Conservation (phyloP, 1,284 basidiomycete genomes). For the Microbotryomycetes sp. region DNA sequence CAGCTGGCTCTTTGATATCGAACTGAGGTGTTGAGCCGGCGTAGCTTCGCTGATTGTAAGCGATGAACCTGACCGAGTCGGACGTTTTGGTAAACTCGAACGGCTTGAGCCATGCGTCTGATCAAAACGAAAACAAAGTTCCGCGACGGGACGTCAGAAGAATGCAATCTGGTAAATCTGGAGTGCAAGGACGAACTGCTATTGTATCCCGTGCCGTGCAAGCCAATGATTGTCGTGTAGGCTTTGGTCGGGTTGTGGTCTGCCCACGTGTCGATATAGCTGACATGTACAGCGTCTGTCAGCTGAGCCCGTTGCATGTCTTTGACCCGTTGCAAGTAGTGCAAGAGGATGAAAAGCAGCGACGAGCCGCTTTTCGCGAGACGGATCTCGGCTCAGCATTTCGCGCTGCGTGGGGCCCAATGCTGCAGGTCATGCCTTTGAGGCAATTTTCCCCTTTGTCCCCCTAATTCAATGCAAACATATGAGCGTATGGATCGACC, state of each 20-base stretch:
- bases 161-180: neutral
- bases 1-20: neutral
- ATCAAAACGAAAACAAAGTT: neutral
- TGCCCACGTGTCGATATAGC: conserved; percentile 23
- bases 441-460: too few relatives aligned
- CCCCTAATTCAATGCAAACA: too few relatives aligned
- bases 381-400: too few relatives aligned
- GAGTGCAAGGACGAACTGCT: conserved; percentile 4
- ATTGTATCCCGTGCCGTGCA: conserved; percentile 29
- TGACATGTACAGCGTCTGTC: neutral
- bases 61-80: conserved; percentile 10
- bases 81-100: neutral
- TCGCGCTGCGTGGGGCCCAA: too few relatives aligned
- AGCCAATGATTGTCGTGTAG: conserved; percentile 17
- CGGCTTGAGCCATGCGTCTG: neutral
- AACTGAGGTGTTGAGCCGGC: conserved; percentile 7
- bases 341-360: neutral
- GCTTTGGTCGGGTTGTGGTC: neutral
- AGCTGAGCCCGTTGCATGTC: neutral
- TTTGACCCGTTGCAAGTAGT: too few relatives aligned
- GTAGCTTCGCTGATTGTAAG: conserved; percentile 25
- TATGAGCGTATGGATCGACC: too few relatives aligned
- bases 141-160: neutral
- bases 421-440: too few relatives aligned
- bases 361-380: neutral